Percentiles rank a stretch among this genome's conserved stretches.
These are phyloP conservation scores for Starmerella apis DNA, from an alignment of 805 yeast species.

Conservation along the genomic window DNA sequence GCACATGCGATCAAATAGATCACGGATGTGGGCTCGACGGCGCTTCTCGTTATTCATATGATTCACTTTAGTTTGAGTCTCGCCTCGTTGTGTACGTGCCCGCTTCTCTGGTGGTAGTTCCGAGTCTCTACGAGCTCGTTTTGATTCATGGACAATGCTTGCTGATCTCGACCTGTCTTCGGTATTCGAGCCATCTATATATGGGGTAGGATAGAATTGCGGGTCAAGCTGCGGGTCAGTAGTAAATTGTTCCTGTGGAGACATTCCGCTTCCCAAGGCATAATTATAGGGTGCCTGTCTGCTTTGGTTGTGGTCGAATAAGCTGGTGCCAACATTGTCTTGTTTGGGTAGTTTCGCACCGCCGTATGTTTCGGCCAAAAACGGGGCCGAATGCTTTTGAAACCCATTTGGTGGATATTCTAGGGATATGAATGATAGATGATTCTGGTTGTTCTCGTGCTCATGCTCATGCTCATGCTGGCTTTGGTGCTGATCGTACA, in stretches of 20 bases:
- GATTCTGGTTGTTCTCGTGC: too few species aligned
- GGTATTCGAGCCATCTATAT: not conserved
- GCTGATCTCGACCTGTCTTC: not conserved
- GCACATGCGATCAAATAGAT: conserved; percentile 32
- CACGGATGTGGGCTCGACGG: conserved; percentile 34
- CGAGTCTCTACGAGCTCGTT: not conserved
- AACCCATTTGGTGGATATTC: not conserved
- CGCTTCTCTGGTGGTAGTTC: not conserved
- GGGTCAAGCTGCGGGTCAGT: conserved; percentile 2
- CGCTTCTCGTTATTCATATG: conserved; percentile 36
- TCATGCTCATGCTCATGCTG: too few species aligned
- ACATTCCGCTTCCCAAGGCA: not conserved
- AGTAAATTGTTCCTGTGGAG: not conserved
- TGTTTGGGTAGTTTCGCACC: not conserved
- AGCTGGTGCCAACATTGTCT: too few species aligned
- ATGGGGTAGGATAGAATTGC: not conserved
- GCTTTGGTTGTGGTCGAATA: too few species aligned
- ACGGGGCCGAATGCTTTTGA: not conserved
- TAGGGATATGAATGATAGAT: not conserved
- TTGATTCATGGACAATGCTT: not conserved
- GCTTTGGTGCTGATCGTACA: too few species aligned
- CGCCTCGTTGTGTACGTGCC: not conserved
- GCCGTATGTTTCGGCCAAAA: not conserved
- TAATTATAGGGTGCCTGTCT: not conserved
- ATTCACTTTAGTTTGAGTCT: conserved; percentile 26